Conservation (phyloP, 1,284 basidiomycete genomes). For the Tausonia pullulans region DNA sequence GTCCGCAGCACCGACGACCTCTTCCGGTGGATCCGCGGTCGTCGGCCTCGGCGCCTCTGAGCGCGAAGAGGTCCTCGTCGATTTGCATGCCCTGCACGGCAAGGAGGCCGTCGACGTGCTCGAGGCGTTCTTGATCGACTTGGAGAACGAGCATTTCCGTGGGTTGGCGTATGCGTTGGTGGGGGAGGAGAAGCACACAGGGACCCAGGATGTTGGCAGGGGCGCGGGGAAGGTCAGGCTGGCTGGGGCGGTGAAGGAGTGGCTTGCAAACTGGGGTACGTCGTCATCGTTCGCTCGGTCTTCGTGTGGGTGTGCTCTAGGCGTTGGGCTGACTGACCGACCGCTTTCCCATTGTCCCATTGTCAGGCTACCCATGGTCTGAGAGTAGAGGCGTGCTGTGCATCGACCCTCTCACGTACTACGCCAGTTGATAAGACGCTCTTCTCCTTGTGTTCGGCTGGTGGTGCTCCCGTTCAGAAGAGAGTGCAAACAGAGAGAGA, state of each 20-base stretch:
- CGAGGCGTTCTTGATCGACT: constrained; percentile 66
- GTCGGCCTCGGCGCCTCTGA: constrained; percentile 35
- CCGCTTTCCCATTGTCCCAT: not conserved
- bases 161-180: constrained; percentile 78
- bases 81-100: constrained; percentile 78
- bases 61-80: constrained; percentile 65
- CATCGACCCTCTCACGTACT: constrained; percentile 44
- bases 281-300: constrained; percentile 17
- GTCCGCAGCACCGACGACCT: constrained; percentile 33
- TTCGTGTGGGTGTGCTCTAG: not conserved
- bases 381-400: constrained; percentile 82
- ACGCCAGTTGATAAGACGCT: not conserved
- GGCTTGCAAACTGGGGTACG: constrained; percentile 68
- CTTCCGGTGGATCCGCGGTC: constrained; percentile 42
- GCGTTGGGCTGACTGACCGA: not conserved
- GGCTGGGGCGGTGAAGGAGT: constrained; percentile 72
- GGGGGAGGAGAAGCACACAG: constrained; percentile 91
- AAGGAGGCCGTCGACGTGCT: constrained; percentile 83
- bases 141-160: constrained; percentile 75
- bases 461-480: not conserved
- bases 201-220: constrained; percentile 65
- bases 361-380: constrained; percentile 70
- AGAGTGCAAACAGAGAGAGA: not conserved
- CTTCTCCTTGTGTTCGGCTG: too few relatives aligned
- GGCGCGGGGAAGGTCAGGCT: constrained; percentile 72